These are phyloP conservation scores for Lepiota subincarnata DNA, from an alignment of 768 basidiomycete genomes.

Conservation along the genomic window DNA sequence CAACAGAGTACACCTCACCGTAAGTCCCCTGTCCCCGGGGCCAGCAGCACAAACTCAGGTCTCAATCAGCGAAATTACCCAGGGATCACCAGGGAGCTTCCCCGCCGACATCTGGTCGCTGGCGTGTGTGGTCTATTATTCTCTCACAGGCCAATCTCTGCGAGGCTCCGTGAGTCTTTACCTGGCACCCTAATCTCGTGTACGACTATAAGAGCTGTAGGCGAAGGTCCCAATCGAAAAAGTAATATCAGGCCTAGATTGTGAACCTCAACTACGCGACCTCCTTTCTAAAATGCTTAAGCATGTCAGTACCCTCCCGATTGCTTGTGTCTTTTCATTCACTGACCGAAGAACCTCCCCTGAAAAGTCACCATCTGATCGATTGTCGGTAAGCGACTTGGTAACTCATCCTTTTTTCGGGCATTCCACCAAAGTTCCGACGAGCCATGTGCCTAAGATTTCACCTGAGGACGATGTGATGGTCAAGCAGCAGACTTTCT, in stretches of 20 bases:
- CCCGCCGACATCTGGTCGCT: slow-evolving; percentile 45
- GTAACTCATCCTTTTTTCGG: background rate
- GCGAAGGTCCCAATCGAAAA: background rate
- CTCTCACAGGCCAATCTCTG: slow-evolving; percentile 30
- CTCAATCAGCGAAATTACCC: slow-evolving; percentile 34
- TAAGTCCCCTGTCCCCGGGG: slow-evolving; percentile 17
- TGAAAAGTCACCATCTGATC: background rate
- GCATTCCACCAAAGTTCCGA: background rate
- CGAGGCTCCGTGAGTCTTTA: background rate
- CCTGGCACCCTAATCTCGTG: slow-evolving; percentile 15
- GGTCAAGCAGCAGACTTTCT: too few relatives aligned
- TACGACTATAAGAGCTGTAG: background rate
- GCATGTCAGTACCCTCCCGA: background rate
- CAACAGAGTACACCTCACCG: slow-evolving; percentile 34
- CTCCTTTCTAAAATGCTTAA: slow-evolving; percentile 3
- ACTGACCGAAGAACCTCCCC: background rate
- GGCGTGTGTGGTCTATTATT: slow-evolving; percentile 36
- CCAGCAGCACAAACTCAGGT: background rate
- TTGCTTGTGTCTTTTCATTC: background rate
- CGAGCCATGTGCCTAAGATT: too few relatives aligned
- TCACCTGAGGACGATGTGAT: too few relatives aligned
- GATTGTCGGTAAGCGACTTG: background rate
- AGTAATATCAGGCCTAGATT: background rate
- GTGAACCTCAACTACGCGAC: background rate
- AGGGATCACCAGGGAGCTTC: slow-evolving; percentile 28